phyloP scores from a whole-genome alignment of 352 stramenopile genomes.

The Phytopythium cucurbitacearum region DNA sequence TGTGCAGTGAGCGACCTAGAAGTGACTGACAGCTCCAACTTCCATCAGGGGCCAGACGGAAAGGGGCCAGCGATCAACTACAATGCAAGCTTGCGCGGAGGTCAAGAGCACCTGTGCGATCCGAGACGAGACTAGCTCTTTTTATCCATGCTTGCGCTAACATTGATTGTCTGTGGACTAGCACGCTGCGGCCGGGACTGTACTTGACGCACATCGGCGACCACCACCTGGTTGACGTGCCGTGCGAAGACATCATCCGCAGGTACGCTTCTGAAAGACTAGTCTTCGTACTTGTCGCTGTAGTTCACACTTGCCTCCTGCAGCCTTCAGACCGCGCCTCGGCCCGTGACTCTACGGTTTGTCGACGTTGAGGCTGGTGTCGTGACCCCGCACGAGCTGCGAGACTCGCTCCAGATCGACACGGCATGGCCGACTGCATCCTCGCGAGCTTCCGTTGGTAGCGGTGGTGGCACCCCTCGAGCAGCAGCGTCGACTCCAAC shows the following conservation, averaged over 20 bases:
- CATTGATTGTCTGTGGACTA: constrained; percentile 6
- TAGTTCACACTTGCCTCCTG: neutral
- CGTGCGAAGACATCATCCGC: constrained; percentile 66
- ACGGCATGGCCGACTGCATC: constrained; percentile 12
- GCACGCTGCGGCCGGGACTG: constrained; percentile 54
- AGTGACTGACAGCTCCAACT: neutral
- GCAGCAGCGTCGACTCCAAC: neutral
- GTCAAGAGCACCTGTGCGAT: constrained; percentile 54
- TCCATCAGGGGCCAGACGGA: constrained; percentile 29
- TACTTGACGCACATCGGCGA: constrained; percentile 85
- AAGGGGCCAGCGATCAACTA: constrained; percentile 64
- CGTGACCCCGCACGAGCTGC: constrained; percentile 68
- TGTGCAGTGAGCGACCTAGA: neutral
- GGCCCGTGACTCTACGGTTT: constrained; percentile 61
- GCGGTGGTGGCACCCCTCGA: no score
- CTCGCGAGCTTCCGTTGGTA: constrained; percentile 1
- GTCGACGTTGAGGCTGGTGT: constrained; percentile 75
- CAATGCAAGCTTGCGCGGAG: constrained; percentile 53
- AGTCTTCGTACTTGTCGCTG: neutral
- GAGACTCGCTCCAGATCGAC: constrained; percentile 56
- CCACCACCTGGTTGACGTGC: constrained; percentile 47
- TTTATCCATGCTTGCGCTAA: neutral
- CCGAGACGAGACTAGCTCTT: neutral
- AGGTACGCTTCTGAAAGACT: constrained; percentile 17
- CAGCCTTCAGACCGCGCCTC: constrained; percentile 49